Evolutionary conservation across 768 basidiomycete species (phyloP).

Genomic region (Leccinellum rugosiceps): DNA sequence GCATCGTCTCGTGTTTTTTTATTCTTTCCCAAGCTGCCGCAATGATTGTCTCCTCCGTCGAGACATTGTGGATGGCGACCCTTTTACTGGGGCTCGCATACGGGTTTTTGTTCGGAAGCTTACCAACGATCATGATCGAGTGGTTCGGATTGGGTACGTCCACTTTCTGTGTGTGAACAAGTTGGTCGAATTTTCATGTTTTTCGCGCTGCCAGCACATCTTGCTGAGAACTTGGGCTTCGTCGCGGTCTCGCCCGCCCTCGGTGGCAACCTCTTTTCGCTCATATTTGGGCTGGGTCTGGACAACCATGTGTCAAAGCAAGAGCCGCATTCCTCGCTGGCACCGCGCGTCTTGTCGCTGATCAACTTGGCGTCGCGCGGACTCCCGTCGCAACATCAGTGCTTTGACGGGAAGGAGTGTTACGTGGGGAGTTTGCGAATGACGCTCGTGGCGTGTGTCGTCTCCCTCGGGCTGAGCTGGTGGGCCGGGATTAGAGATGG

Average conservation of each 20-base stretch:
- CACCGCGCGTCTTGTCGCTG: neutral
- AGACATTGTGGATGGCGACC: slow-evolving; percentile 56
- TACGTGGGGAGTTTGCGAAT: slow-evolving; percentile 58
- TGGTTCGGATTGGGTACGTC: slow-evolving; percentile 85
- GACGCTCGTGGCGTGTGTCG: slow-evolving; percentile 34
- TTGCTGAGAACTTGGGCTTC: slow-evolving; percentile 86
- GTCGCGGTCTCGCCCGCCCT: slow-evolving; percentile 70
- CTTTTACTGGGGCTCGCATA: slow-evolving; percentile 47
- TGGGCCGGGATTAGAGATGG: slow-evolving; percentile 38
- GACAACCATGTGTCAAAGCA: slow-evolving; percentile 56
- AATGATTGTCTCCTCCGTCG: slow-evolving; percentile 51
- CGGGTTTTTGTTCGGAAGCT: slow-evolving; percentile 69
- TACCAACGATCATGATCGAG: slow-evolving; percentile 76
- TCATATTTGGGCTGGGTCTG: slow-evolving; percentile 77
- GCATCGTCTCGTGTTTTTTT: slow-evolving; percentile 63
- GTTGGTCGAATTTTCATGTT: neutral
- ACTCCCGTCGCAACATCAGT: slow-evolving; percentile 39
- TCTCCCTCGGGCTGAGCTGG: slow-evolving; percentile 35
- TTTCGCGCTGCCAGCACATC: slow-evolving; percentile 47
- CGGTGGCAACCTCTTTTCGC: slow-evolving; percentile 80
- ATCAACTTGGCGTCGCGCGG: slow-evolving; percentile 8
- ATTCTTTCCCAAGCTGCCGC: slow-evolving; percentile 69
- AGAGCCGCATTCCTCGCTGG: neutral
- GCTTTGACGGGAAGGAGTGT: slow-evolving; percentile 55
- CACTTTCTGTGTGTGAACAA: neutral